These are phyloP conservation scores for Mucor piriformis DNA, from an alignment of 371 early-diverging fungal genomes.

Conservation along the genomic window DNA sequence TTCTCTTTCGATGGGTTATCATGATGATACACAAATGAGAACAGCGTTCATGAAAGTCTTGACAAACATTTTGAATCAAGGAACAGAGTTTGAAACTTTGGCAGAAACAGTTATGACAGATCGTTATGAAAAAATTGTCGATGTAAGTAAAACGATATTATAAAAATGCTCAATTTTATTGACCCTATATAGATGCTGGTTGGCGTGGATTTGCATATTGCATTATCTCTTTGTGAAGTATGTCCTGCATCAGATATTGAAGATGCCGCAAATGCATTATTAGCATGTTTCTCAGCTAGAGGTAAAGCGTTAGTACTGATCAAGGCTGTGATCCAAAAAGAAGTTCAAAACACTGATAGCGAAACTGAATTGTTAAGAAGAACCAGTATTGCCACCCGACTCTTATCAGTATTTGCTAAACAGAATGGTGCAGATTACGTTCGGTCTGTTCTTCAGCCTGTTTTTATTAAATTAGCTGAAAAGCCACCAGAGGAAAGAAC, in stretches of 20 bases:
- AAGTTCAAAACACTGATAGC: slow-evolving; percentile 80
- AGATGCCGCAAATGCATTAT: slow-evolving; percentile 77
- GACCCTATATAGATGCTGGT: slow-evolving; percentile 52
- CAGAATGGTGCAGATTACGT: slow-evolving; percentile 83
- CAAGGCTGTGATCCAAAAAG: slow-evolving; percentile 81
- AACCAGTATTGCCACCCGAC: slow-evolving; percentile 87
- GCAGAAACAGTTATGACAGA: slow-evolving; percentile 77
- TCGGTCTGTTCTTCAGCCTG: slow-evolving; percentile 77
- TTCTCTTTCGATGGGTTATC: slow-evolving; percentile 90
- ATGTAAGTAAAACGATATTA: slow-evolving; percentile 42
- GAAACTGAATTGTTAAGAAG: slow-evolving; percentile 89
- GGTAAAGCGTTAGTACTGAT: slow-evolving; percentile 73
- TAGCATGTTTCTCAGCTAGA: slow-evolving; percentile 81
- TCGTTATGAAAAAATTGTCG: slow-evolving; percentile 76
- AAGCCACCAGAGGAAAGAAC: slow-evolving; percentile 55
- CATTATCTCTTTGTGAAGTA: slow-evolving; percentile 84
- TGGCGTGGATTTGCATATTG: slow-evolving; percentile 71
- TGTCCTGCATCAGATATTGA: slow-evolving; percentile 88
- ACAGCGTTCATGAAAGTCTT: slow-evolving; percentile 92
- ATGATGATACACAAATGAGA: slow-evolving; percentile 86
- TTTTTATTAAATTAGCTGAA: slow-evolving; percentile 61
- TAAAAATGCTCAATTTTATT: not conserved
- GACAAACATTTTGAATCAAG: slow-evolving; percentile 87
- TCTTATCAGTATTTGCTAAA: slow-evolving; percentile 84
- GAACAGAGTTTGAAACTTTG: slow-evolving; percentile 84